Base-by-base conservation (phyloP, 495 filamentous ascomycete genomes). In the Penicillium tannophilum region DNA sequence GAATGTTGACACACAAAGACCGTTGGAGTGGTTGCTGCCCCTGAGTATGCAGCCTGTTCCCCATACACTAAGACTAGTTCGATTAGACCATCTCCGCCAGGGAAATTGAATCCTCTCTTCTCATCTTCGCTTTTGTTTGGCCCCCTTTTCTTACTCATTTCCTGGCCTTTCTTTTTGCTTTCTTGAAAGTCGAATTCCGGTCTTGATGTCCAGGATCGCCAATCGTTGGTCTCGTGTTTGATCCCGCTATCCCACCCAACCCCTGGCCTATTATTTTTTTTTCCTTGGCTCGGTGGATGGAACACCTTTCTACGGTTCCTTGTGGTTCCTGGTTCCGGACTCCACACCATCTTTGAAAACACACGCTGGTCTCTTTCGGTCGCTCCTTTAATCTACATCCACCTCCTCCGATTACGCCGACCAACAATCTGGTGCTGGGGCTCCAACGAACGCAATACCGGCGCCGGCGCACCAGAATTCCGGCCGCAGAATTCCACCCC, bases 251-350 rank as follows among this genome's bases (percentile, higher is more conserved):
- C 28, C 54, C 28, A 44, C 48, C 30, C 41, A 30, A 36, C 62
- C 62, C 55, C 55, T 65, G 60, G 52, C 44, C 33, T 31, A 33
- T 39, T 17, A 11, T 26, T 63, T 61, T 60, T 58, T 61, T 68
- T 62, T 55, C 23, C 33, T 39, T 52, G 16, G 7, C 55, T 43
- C 53, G 61, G 59, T 67, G 66, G 42, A 69, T 69, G 63, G 58
- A 46, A 61, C 55, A 58, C 53, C 52, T 55, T 57, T 63, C 57
- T 36, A 59, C 61, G 57, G 63, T 66, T 69, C 63, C 54, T 50
- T 44, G 61, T 60, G 63, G 64, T 67, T 58, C 64, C 64, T 65
- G 64, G 62, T 70, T 67, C 64, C 58, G 62, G 45, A 65, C 67
- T 70, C 65, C 67, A 62, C 64, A 58, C 55, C 45, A 46, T 33